Base-by-base conservation (phyloP, 2,329 filamentous ascomycete genomes). In the Arthrobotrys pseudoclavata region DNA sequence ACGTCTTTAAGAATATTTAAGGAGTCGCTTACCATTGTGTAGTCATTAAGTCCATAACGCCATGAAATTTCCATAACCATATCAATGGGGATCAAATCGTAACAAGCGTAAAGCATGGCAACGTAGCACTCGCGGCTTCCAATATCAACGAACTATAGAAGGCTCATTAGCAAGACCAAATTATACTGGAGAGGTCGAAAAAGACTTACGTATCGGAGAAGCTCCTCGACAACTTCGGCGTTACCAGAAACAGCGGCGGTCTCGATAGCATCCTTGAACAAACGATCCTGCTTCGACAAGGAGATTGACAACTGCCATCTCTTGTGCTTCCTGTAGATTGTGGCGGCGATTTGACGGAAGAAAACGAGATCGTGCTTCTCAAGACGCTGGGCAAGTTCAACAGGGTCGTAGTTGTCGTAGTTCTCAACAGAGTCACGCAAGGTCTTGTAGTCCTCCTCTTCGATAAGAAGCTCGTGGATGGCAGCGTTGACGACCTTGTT, bases 291-390 rank as follows among this genome's bases (percentile, higher is more conserved):
- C 88, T 99, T 99, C 15, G 95, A 98, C 55, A 99, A 87, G 37
- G 93, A 90, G 84, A 99, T 99, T 3, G 94, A 97, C 87, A 98
- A 98, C 86, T 98, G 95, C 96, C 96, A 99, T 80, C 96, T 90
- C 91, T 98, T 98, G 88, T 97, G 98, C 89, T 98, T 99, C 84
- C 96, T 94, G 87, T 98, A 99, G 85, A 99, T 99, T 85, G 88
- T 97, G 80, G 96, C 94, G 3, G 96, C 96, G 83, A 99, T 97
- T 85, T 99, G 96, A 83, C 96, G 91, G 91, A 99, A 99, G 88
- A 99, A 99, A 80, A 99, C 94, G 60, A 99, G 87, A 67, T 99
- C 96, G 83, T 99, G 96, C 86, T 96, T 96, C 89, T 99, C 96
- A 10, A 99, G 88, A 69, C 96, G 92, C 83, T 92, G 89, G 1